Base-by-base conservation (phyloP, 1,139 yeast genomes). In the Yamadazyma trypodendri region DNA sequence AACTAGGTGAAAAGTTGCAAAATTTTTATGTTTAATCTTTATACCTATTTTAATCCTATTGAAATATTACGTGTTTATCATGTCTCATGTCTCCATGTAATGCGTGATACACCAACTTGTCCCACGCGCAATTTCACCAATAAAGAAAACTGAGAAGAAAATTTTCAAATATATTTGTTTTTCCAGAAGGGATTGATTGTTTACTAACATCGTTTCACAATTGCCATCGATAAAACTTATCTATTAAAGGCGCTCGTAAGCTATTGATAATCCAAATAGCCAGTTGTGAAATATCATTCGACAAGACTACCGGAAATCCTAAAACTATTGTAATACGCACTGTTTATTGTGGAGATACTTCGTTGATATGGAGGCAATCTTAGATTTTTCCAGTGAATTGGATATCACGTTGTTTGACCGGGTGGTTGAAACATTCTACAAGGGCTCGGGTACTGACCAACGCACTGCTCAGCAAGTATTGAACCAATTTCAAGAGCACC, bases 401-500 rank as follows among this genome's bases (percentile, higher is more conserved):
- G 96, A 94, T 65, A 78, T 90, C 52, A 71, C 65, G 40, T 65
- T 86, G 44, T 76, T 92, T 55, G 99, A 92, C 64, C 81, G 75
- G 41, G 84, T 89, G 21, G 98, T 92, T 31, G 85, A 81, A 42
- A 76, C 94, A n/a, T 88, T 92, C 60, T 92, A 84, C 62, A 77
- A 75, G 45, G 95, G 95, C 6, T 73, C 86, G 8, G 96, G 96
- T 21, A 72, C 77, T 13, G 86, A 79, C 50, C 95, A 90, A 53
- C 83, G 82, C 51, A 74, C 76, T 46, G 98, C 99, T 10, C 97
- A 88, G 62, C 72, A 73, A 34, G 73, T 89, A 5, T 75, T 92
- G 56, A 89, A 92, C 34, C 83, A 82, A 63, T 90, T 92, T 60
- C 97, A 94, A 63, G 96, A 89, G 46, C 84, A 89, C 60, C 94